Evolutionary conservation across 352 stramenopile genomes (phyloP).

Genomic region (Nothophytophthora sp.): DNA sequence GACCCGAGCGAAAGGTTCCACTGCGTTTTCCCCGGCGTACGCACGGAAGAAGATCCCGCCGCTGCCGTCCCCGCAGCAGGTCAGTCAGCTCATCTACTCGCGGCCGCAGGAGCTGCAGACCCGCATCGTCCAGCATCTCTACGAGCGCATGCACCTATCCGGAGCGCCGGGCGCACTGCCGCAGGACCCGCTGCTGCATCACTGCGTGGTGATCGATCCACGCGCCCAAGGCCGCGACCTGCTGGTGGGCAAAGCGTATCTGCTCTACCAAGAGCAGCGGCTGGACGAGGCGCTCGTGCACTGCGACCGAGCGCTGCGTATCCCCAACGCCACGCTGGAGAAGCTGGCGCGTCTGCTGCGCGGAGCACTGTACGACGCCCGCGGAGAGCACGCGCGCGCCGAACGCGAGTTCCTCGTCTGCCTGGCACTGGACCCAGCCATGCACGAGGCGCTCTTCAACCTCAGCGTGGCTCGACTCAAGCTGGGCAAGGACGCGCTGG

Average conservation of each 20-base stretch:
- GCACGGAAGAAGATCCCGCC: conserved; percentile 47
- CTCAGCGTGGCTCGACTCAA: conserved; percentile 54
- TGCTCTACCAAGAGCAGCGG: conserved; percentile 57
- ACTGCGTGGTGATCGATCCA: conserved; percentile 66
- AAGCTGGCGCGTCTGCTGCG: conserved; percentile 63
- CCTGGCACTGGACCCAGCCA: conserved; percentile 40
- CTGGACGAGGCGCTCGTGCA: conserved; percentile 58
- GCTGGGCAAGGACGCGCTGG: conserved; percentile 40
- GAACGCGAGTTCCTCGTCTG: conserved; percentile 49
- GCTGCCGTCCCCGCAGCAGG: conserved; percentile 56
- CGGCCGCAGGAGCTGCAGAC: conserved; percentile 68
- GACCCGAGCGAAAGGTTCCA: too few relatives aligned
- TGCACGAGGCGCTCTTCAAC: conserved; percentile 74
- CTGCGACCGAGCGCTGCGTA: conserved; percentile 51
- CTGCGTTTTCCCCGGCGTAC: conserved; percentile 5
- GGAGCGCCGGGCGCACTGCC: conserved; percentile 43
- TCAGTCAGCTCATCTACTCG: conserved; percentile 64
- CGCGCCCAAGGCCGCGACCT: conserved; percentile 39
- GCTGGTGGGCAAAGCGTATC: conserved; percentile 53
- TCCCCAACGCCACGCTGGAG: conserved; percentile 54
- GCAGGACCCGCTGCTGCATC: conserved; percentile 65
- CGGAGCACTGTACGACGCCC: conserved; percentile 54
- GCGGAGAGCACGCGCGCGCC: conserved; percentile 39
- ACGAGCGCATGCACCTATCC: conserved; percentile 44
- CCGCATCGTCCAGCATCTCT: conserved; percentile 61